Evolutionary conservation across 108 stramenopile genomes (phyloP).

Genomic region (Chaetoceros muelleri): DNA sequence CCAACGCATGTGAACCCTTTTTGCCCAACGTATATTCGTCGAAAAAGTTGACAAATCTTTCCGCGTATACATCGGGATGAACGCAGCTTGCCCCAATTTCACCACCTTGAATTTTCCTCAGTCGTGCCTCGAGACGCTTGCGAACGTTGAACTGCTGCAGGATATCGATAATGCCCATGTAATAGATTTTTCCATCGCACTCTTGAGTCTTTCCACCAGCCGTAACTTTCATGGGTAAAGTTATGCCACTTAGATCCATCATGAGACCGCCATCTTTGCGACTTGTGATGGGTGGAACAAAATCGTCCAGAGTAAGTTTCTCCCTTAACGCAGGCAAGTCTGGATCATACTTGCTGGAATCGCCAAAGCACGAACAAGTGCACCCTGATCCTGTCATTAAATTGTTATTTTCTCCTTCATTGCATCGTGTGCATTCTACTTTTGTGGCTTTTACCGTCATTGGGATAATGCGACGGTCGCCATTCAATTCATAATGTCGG

Average conservation of each 20-base stretch:
- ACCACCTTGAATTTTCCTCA: conserved; percentile 44
- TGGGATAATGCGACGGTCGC: conserved; percentile 51
- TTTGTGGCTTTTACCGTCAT: conserved; percentile 7
- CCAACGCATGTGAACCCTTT: too few relatives aligned
- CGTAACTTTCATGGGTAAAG: conserved; percentile 38
- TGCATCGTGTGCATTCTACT: not conserved
- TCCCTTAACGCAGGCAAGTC: conserved; percentile 1
- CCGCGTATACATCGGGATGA: conserved; percentile 65
- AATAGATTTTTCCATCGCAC: conserved; percentile 78
- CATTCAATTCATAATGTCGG: conserved; percentile 63
- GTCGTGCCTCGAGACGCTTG: conserved; percentile 76
- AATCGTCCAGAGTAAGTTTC: conserved; percentile 18
- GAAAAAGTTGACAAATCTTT: conserved; percentile 72
- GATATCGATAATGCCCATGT: conserved; percentile 96
- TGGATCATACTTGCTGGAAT: not conserved
- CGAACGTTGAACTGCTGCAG: conserved; percentile 90
- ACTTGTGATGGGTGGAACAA: conserved; percentile 57
- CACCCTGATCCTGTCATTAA: not conserved
- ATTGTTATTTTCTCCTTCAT: not conserved
- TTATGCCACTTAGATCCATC: conserved; percentile 61
- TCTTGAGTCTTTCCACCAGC: conserved; percentile 39
- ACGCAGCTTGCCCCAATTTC: conserved; percentile 73
- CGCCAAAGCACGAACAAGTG: conserved; percentile 1
- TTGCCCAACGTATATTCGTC: conserved; percentile 49
- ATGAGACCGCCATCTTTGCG: conserved; percentile 80